Evolutionary conservation across 257 asterid genomes (phyloP).

Genomic region (Oldenlandia corymbosa): DNA sequence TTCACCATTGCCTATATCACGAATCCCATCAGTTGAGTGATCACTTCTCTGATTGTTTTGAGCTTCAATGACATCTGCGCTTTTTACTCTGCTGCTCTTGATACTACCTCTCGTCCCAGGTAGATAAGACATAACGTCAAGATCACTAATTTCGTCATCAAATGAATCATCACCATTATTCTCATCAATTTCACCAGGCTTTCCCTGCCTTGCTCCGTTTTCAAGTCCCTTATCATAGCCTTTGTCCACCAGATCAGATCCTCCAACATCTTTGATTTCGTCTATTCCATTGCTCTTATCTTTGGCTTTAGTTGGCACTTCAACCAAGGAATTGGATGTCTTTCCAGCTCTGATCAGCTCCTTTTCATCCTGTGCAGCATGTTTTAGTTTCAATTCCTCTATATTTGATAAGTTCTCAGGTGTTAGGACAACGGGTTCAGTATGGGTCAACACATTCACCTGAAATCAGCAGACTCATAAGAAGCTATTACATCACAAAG

Average conservation of each 20-base stretch:
- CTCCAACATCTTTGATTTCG: not conserved
- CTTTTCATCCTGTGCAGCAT: slow-evolving; percentile 47
- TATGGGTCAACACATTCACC: slow-evolving; percentile 86
- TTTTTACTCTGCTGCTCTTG: not conserved
- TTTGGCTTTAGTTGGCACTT: slow-evolving; percentile 15
- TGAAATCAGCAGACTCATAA: slow-evolving; percentile 20
- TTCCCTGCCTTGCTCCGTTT: not conserved
- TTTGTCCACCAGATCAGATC: not conserved
- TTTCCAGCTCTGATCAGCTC: slow-evolving; percentile 31
- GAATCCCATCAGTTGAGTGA: not conserved
- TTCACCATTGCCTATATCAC: not conserved
- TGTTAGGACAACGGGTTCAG: slow-evolving; percentile 25
- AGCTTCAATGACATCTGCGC: not conserved
- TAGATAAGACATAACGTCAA: too few species aligned
- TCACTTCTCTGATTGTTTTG: not conserved
- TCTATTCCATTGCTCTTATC: not conserved
- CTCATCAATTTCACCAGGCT: not conserved
- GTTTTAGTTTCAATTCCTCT: slow-evolving; percentile 32
- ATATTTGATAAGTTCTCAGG: slow-evolving; percentile 26
- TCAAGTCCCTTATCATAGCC: not conserved
- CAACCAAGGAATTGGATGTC: slow-evolving; percentile 11
- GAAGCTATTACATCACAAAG: not conserved
- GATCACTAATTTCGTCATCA: not conserved
- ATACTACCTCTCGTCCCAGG: not conserved
- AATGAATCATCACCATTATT: not conserved